These are phyloP conservation scores for Albizia julibrissin DNA, from an alignment of 306 rosid genomes.

Conservation along the genomic window DNA sequence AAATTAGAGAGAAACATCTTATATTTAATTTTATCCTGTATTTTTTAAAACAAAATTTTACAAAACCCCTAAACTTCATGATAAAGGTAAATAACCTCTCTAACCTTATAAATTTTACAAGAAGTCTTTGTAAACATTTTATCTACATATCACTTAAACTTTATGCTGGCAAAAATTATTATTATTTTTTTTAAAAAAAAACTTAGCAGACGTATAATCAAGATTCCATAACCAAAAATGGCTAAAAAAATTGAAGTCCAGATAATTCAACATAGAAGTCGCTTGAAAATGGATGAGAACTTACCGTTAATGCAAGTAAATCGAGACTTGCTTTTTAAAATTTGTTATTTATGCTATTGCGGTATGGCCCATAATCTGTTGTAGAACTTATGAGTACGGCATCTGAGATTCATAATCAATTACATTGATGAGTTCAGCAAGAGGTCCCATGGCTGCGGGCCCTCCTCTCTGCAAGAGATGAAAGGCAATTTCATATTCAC, in stretches of 20 bases:
- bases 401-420: conserved; percentile 30
- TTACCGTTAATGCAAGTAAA: not conserved
- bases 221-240: not conserved
- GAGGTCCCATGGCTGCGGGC: conserved; percentile 62
- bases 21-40: no score
- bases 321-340: not conserved
- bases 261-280: not conserved
- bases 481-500: conserved; percentile 68
- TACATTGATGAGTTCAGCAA: conserved; percentile 53
- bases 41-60: no score
- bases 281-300: not conserved
- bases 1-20: no score
- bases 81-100: no score
- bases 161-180: no score
- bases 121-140: no score
- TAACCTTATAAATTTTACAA: no score
- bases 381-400: conserved; percentile 3
- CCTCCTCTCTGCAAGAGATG: conserved; percentile 75
- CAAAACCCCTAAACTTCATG: no score
- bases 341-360: not conserved
- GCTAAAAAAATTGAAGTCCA: not conserved
- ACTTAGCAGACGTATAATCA: not conserved
- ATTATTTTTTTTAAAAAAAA: no score
- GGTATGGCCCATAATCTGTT: not conserved
- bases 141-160: no score